Percentiles rank a stretch among this genome's conserved stretches.
phyloP scores from a whole-genome alignment of 164 flowering plant genomes.

The Malania oleifera region DNA sequence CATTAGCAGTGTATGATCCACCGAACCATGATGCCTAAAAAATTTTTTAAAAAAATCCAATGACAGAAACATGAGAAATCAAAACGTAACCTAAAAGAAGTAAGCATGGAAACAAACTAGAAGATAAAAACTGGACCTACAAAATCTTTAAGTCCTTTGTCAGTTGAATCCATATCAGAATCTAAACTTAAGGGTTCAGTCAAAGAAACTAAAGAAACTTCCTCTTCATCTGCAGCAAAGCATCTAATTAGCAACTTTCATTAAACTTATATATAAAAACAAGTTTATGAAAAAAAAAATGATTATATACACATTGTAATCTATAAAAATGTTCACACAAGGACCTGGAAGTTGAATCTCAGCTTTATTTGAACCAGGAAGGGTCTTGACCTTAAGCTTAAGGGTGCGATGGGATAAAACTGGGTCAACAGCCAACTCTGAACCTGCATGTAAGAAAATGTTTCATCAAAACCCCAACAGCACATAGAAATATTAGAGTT shows the following conservation, averaged over 20 bases:
- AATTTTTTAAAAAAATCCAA: not conserved
- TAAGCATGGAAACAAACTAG: not conserved
- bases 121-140: conserved; percentile 33
- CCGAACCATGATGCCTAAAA: conserved; percentile 75
- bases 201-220: conserved; percentile 48
- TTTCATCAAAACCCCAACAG: not conserved
- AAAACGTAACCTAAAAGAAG: not conserved
- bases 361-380: conserved; percentile 33
- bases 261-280: not conserved
- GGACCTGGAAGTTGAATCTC: conserved; percentile 73
- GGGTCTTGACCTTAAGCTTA: conserved; percentile 30
- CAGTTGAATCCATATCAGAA: conserved; percentile 30
- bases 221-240: conserved; percentile 50
- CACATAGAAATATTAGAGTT: not conserved
- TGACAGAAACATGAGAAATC: conserved; percentile 1
- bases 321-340: not conserved
- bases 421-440: conserved; percentile 15
- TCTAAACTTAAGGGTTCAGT: conserved; percentile 34
- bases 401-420: conserved; percentile 32
- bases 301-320: not conserved
- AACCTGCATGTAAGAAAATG: conserved; percentile 31
- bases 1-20: conserved; percentile 64
- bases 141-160: conserved; percentile 50
- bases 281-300: too few species aligned
- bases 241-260: not conserved